Evolutionary conservation across 306 rosid species (phyloP).

Genomic region (cucumber (Cucumis sativus)): Cucumber_9930_V3 NC_026655.2:13250501-13251000

Average conservation of each 20-base stretch:
- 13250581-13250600: constrained; percentile 5
- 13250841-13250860: constrained; percentile 1
- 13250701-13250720: not conserved
- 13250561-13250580: not conserved
- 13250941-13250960: not conserved
- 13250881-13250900: not conserved
- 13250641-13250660: not conserved
- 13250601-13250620: constrained; percentile 10
- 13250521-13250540: not conserved
- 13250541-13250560: not conserved
- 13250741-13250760: not conserved
- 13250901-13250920: not conserved
- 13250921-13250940: not conserved
- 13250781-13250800: not conserved
- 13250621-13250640: not conserved
- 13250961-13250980: constrained; percentile 4
- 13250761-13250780: not conserved
- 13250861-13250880: not conserved
- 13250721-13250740: not conserved
- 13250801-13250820: not conserved
- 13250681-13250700: not conserved
- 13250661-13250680: constrained; percentile 1
- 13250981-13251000: not conserved
- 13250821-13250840: not conserved
- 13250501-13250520: not conserved